Conservation (phyloP, 2,329 filamentous ascomycete genomes). For the Venturia pyrina region DNA sequence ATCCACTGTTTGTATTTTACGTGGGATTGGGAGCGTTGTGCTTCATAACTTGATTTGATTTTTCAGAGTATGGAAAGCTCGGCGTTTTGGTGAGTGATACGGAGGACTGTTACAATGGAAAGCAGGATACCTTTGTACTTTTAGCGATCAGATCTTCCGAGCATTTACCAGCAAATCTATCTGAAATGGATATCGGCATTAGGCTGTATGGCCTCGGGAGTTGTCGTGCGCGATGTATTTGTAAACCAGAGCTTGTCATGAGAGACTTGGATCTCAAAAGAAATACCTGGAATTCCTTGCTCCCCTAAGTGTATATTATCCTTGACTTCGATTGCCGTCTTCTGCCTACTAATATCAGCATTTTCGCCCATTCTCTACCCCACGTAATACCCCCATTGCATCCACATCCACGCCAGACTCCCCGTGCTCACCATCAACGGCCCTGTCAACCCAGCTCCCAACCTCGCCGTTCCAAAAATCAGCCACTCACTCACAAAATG, state of each 20-base stretch:
- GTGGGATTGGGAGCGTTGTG: conserved; percentile 85
- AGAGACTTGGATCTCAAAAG: no score
- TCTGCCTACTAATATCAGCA: no score
- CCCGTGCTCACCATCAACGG: conserved; percentile 48
- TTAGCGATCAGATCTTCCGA: neutral
- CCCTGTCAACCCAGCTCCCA: conserved; percentile 48
- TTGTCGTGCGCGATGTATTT: no score
- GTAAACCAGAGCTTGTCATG: no score
- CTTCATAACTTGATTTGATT: conserved; percentile 68
- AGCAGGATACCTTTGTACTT: conserved; percentile 1
- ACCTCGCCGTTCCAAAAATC: conserved; percentile 64
- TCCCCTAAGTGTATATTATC: no score
- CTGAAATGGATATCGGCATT: no score
- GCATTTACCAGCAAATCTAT: neutral
- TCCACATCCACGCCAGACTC: conserved; percentile 51
- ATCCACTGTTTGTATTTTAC: conserved; percentile 92
- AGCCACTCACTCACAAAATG: conserved; percentile 78
- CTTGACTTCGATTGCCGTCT: no score
- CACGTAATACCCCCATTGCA: conserved; percentile 63
- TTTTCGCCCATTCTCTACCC: conserved; percentile 19
- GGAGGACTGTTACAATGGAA: neutral
- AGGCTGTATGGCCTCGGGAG: no score
- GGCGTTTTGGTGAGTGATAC: neutral
- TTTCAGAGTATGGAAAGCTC: conserved; percentile 5
- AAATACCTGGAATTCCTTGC: no score